Evolutionary conservation across 1,284 basidiomycete genomes (phyloP), one percentile per base, ranked within the genome.

Genomic region (Vanrija humicola): DNA sequence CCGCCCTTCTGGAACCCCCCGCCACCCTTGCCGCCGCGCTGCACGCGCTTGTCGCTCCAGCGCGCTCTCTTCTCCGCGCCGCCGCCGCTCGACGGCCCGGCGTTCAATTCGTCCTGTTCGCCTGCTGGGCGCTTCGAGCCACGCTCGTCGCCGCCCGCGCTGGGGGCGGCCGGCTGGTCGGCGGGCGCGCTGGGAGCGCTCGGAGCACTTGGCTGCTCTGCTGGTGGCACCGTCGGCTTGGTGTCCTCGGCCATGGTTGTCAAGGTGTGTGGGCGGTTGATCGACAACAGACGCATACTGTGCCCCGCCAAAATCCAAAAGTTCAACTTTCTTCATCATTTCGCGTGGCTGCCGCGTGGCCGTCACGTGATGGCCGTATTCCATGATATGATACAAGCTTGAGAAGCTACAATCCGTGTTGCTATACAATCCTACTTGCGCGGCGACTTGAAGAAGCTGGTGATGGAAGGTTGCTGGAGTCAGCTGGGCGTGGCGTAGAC

Each of bases 391-490:
- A 34, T 34, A 34, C 34, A 34, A 34, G 34, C 9, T 14, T 2
- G 9, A 12, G 12, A 14, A 8, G 34, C 34, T 34, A 34, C 34
- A 34, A 12, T 14, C 9, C 34, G 5, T 10, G 14, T 5, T 14
- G 12, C 5, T 5, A 34, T 15, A 34, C 34, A 34, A 1, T 34
- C 34, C 34, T 34, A 54, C 49, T 65, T 61, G 40, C 43, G 44
- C 25, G 70, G 70, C 7, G 65, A 64, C 48, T 64, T 64, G 60
- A 73, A 73, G 48, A 73, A 70, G 46, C 52, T 64, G 46, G 66
- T 69, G 19, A 72, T 72, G 7, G 64, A 52, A n/a, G 65, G 64
- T 66, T 72, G 70, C 64, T 68, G 46, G 12, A n/a, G 48, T 52
- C 19, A 51, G 45, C 43, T 29, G 38, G 6, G 45, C 12, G 21